These are phyloP conservation scores for Narthecium ossifragum DNA, from an alignment of 106 monocot genomes.

Conservation along the genomic window DNA sequence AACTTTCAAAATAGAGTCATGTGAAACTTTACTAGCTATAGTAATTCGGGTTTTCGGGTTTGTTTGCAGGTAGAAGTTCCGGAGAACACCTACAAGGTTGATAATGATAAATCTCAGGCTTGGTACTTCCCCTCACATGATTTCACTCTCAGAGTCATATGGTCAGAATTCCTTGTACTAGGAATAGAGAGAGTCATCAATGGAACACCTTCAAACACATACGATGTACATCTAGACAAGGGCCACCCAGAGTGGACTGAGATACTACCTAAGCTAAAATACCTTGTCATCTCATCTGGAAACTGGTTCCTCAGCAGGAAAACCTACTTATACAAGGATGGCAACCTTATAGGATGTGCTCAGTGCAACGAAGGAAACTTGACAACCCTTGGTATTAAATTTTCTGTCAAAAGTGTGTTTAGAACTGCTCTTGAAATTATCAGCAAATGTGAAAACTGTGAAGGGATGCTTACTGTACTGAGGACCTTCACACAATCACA, in stretches of 20 bases:
- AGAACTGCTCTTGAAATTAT: constrained; percentile 28
- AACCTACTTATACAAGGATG: constrained; percentile 33
- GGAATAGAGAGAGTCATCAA: constrained; percentile 30
- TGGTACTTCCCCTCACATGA: constrained; percentile 50
- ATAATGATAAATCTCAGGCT: too few species aligned
- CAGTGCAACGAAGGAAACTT: constrained; percentile 33
- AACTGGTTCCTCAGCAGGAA: constrained; percentile 75
- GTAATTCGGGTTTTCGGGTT: too few species aligned
- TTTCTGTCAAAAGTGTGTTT: constrained; percentile 19
- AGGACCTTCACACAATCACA: constrained; percentile 64
- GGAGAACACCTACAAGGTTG: too few species aligned
- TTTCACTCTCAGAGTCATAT: constrained; percentile 46
- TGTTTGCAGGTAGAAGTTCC: too few species aligned
- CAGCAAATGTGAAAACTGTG: constrained; percentile 9
- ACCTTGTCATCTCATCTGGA: constrained; percentile 36
- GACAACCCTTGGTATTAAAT: constrained; percentile 3
- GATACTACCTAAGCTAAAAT: constrained; percentile 27
- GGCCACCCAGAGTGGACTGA: constrained; percentile 26
- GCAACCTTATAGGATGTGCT: constrained; percentile 37
- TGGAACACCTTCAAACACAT: constrained; percentile 18
- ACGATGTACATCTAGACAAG: constrained; percentile 42
- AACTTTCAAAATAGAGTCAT: too few species aligned
- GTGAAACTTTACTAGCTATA: too few species aligned
- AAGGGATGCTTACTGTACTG: constrained; percentile 20
- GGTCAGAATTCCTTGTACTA: constrained; percentile 47